A percentile compares a stretch with the other conserved stretches of the same genome.
phyloP scores from a whole-genome alignment of 192 early-diverging fungal species.

The Coemansia sp. region DNA sequence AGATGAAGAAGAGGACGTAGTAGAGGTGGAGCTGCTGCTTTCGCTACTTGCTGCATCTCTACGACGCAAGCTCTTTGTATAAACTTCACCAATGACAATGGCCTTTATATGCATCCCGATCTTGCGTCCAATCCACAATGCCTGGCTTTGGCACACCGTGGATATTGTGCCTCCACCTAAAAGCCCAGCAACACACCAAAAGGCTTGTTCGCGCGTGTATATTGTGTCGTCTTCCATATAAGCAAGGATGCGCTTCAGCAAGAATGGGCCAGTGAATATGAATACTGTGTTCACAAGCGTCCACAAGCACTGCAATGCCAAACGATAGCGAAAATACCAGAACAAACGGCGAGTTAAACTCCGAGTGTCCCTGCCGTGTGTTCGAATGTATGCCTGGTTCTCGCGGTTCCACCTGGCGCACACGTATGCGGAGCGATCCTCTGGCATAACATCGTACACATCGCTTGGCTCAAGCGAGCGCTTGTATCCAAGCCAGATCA shows the following conservation, averaged over 20 bases:
- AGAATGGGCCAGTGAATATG: conserved; percentile 59
- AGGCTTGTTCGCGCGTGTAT: conserved; percentile 58
- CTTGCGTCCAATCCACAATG: conserved; percentile 71
- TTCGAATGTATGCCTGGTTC: conserved; percentile 24
- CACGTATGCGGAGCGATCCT: conserved; percentile 32
- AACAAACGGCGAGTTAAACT: conserved; percentile 39
- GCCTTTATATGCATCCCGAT: conserved; percentile 65
- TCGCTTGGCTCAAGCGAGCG: conserved; percentile 66
- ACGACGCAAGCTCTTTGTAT: conserved; percentile 66
- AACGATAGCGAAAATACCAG: conserved; percentile 52
- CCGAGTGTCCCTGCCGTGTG: conserved; percentile 35
- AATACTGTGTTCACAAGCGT: conserved; percentile 50
- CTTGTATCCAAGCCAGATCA: conserved; percentile 67
- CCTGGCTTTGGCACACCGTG: conserved; percentile 60
- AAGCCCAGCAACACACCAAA: conserved; percentile 64
- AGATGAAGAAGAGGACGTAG: background rate
- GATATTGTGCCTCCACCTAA: conserved; percentile 53
- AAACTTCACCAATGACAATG: conserved; percentile 69
- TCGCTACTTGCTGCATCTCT: conserved; percentile 44
- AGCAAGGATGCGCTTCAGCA: conserved; percentile 60
- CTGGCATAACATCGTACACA: conserved; percentile 58
- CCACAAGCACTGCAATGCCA: conserved; percentile 55
- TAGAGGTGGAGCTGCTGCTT: background rate
- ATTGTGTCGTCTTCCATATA: conserved; percentile 60
- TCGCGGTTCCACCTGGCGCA: conserved; percentile 40